Evolutionary conservation across 768 basidiomycete species (phyloP).

Genomic region (Serendipita sp.): DNA sequence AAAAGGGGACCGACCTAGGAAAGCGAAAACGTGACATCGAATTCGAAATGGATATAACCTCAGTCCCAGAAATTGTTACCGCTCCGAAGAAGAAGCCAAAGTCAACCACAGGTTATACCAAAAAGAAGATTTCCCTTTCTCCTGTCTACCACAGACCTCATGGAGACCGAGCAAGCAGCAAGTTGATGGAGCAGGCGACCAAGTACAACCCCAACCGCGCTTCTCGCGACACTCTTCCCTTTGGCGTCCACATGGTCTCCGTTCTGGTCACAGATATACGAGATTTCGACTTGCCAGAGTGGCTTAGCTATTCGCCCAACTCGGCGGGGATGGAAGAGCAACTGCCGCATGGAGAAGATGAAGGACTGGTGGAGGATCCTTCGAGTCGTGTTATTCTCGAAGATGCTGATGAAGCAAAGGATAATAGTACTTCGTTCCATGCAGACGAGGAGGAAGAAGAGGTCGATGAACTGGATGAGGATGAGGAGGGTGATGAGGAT

Average conservation of each 20-base stretch:
- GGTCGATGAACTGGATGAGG: neutral
- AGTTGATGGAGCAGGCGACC: neutral
- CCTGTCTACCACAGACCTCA: neutral
- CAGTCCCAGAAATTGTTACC: neutral
- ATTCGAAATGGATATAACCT: neutral
- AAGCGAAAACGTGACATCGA: neutral
- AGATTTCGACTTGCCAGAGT: neutral
- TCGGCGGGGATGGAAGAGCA: no score
- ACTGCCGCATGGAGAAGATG: no score
- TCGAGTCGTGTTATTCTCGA: no score
- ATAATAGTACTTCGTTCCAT: neutral
- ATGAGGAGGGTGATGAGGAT: neutral
- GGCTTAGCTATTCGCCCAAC: neutral
- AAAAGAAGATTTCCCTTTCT: neutral
- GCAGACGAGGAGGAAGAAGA: neutral
- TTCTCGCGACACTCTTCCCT: neutral
- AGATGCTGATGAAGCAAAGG: neutral
- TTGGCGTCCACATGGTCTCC: neutral
- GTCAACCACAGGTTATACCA: neutral
- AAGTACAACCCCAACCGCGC: neutral
- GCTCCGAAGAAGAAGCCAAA: constrained; percentile 3
- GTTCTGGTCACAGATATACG: neutral
- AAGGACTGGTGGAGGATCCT: no score
- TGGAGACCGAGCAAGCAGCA: neutral
- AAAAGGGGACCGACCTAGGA: neutral